Evolutionary conservation across 176 grass and related monocot genomes (phyloP).

Genomic region (Phyllostachys edulis): DNA sequence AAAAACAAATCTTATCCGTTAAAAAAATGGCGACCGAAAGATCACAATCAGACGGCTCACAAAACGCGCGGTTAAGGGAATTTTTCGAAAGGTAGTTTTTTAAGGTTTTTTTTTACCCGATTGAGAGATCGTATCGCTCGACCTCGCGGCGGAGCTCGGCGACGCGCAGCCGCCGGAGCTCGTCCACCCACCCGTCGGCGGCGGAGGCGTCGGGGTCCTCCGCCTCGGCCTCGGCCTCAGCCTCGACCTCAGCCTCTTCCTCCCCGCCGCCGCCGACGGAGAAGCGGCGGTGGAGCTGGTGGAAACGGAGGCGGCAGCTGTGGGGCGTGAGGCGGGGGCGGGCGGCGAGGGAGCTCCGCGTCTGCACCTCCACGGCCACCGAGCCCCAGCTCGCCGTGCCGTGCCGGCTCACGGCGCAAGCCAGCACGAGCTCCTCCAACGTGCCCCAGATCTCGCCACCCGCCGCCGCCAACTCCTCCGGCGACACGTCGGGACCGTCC

Average conservation of each 20-base stretch:
- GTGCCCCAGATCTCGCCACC: conserved; percentile 91
- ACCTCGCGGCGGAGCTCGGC: conserved; percentile 95
- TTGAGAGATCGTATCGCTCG: conserved; percentile 88
- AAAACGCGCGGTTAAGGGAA: not conserved
- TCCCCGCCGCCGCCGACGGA: not conserved
- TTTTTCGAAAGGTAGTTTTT: not conserved
- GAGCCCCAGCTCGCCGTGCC: conserved; percentile 86
- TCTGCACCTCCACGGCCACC: conserved; percentile 79
- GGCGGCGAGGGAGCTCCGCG: conserved; percentile 47
- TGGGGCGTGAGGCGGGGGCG: conserved; percentile 47
- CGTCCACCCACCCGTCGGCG: conserved; percentile 69
- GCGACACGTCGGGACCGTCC: conserved; percentile 31
- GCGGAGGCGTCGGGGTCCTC: conserved; percentile 36
- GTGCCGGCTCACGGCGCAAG: conserved; percentile 76
- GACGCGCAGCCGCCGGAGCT: conserved; percentile 82
- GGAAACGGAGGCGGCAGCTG: conserved; percentile 74
- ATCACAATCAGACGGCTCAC: conserved; percentile 38
- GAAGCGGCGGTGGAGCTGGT: conserved; percentile 77
- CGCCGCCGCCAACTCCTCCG: conserved; percentile 19
- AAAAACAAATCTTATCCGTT: not conserved
- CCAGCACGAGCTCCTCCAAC: conserved; percentile 89
- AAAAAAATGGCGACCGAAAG: not conserved
- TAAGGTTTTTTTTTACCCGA: conserved; percentile 49
- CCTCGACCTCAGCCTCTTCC: not conserved
- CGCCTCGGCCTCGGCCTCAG: not conserved